A percentile compares a stretch with the other conserved stretches of the same genome.
These are phyloP conservation scores for grape (Vitis vinifera) DNA, from an alignment of 164 flowering plant species.

Conservation along the genomic window ASM3070453v1 NC_081819.1:16021501-16022000, in stretches of 20 bases:
- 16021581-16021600: constrained; percentile 13
- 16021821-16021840: neutral
- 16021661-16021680: constrained; percentile 10
- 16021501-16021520: constrained; percentile 7
- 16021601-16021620: constrained; percentile 1
- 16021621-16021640: constrained; percentile 1
- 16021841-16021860: neutral
- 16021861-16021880: constrained; percentile 35
- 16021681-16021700: neutral
- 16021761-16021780: constrained; percentile 1
- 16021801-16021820: neutral
- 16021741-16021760: neutral
- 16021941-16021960: constrained; percentile 60
- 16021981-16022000: constrained; percentile 94
- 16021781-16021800: neutral
- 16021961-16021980: constrained; percentile 83
- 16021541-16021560: constrained; percentile 13
- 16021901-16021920: constrained; percentile 75
- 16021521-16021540: constrained; percentile 7
- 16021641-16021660: neutral
- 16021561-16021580: constrained; percentile 10
- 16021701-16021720: constrained; percentile 2
- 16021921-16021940: constrained; percentile 81
- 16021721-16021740: neutral
- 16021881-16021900: constrained; percentile 89